These are phyloP conservation scores for Aaosphaeria pasadenensis DNA, from an alignment of 2,329 filamentous ascomycete species.

Conservation along the genomic window DNA sequence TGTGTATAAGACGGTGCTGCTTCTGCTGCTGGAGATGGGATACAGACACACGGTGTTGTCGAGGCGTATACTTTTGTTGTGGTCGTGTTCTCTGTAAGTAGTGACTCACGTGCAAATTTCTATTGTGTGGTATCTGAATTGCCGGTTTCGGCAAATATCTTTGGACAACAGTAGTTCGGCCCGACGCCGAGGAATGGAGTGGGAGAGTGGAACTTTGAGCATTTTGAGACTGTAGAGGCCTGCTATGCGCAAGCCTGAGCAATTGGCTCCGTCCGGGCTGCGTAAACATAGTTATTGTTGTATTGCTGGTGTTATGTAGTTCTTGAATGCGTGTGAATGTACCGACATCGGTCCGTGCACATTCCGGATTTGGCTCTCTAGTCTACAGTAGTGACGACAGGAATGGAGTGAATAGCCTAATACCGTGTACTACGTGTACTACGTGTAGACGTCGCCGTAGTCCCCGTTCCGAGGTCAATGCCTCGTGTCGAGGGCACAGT, in stretches of 20 bases:
- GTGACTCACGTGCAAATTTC: conserved; percentile 10
- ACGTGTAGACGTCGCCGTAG: no score
- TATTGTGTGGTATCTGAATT: conserved; percentile 1
- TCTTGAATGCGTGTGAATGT: background rate
- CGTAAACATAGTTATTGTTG: no score
- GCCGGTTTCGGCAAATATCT: conserved; percentile 9
- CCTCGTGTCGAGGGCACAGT: no score
- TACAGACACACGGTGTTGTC: background rate
- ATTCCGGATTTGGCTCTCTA: no score
- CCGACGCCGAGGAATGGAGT: background rate
- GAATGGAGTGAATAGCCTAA: no score
- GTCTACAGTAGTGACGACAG: no score
- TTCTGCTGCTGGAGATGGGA: background rate
- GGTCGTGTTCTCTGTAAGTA: background rate
- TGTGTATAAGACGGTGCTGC: background rate
- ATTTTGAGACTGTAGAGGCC: background rate
- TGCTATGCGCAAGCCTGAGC: no score
- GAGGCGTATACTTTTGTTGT: background rate
- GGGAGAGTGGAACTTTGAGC: background rate
- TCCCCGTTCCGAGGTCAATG: no score
- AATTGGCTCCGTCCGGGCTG: no score
- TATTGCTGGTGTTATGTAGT: no score
- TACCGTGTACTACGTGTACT: no score
- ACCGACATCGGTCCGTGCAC: background rate
- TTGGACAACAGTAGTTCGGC: background rate